Conservation (phyloP, 202 grass and related monocot genomes). For the Eragrostis tef region DNA sequence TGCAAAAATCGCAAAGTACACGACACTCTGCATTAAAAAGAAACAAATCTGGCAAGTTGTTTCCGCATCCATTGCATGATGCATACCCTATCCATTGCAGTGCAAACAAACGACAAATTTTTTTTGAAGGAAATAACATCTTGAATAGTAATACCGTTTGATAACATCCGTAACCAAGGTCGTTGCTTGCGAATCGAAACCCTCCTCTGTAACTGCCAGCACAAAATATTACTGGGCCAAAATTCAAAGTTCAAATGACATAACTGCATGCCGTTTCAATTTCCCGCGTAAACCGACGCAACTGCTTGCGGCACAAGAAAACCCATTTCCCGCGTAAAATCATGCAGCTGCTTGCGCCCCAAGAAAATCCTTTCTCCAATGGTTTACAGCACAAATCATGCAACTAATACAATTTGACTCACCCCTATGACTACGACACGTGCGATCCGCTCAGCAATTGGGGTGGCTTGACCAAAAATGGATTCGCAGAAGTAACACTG, state of each 20-base stretch:
- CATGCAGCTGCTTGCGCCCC: not conserved
- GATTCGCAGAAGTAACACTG: not conserved
- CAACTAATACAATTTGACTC: not conserved
- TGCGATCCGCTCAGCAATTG: not conserved
- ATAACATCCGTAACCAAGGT: not conserved
- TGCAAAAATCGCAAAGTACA: not conserved
- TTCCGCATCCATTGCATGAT: not conserved
- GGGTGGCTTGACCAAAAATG: not conserved
- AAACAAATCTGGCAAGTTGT: not conserved
- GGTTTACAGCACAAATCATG: not conserved
- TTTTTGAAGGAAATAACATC: slow-evolving; percentile 19
- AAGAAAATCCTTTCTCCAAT: not conserved
- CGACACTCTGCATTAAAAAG: not conserved
- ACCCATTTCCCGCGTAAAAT: not conserved
- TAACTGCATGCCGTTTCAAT: not conserved
- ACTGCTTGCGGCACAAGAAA: not conserved
- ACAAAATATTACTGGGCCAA: not conserved
- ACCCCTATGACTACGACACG: not conserved
- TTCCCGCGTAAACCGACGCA: not conserved
- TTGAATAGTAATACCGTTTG: not conserved
- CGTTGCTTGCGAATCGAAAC: not conserved
- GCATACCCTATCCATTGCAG: not conserved
- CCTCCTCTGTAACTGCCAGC: not conserved
- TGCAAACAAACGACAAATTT: not conserved
- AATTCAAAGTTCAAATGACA: not conserved